A percentile compares a stretch with the other conserved stretches of the same genome.
Conservation (phyloP, 345 rosid genomes). For the Gossypium rotundifolium region DNA sequence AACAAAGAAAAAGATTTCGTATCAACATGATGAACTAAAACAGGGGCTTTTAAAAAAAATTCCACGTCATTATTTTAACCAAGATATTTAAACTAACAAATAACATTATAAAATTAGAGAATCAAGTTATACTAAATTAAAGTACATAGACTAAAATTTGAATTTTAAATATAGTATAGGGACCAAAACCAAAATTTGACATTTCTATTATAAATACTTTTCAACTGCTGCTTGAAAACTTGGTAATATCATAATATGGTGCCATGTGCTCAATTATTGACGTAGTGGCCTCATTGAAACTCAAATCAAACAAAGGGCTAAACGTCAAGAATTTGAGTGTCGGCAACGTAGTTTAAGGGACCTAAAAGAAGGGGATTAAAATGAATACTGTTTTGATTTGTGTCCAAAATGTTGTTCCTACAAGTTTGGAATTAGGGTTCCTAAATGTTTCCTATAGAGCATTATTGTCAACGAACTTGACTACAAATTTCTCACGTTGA, state of each 20-base stretch:
- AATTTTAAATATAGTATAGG: no score
- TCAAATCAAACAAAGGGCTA: background rate
- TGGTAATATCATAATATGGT: background rate
- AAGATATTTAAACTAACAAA: no score
- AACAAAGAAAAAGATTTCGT: no score
- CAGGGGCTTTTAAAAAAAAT: no score
- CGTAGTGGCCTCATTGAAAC: background rate
- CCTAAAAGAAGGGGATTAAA: background rate
- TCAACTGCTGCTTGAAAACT: background rate
- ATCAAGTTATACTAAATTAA: no score
- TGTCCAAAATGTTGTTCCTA: background rate
- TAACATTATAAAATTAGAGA: no score
- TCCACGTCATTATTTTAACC: no score
- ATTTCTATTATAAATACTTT: background rate
- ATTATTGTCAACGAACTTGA: background rate
- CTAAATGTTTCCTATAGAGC: background rate
- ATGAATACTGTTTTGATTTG: background rate
- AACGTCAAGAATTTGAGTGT: background rate
- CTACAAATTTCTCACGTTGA: background rate
- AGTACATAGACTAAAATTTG: no score
- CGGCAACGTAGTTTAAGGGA: background rate
- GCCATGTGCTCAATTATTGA: conserved; percentile 7
- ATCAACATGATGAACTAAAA: no score
- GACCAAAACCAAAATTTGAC: no score
- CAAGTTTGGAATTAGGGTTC: background rate